phyloP scores from a whole-genome alignment of 352 stramenopile species.

The Phytophthora citrophthora region DNA sequence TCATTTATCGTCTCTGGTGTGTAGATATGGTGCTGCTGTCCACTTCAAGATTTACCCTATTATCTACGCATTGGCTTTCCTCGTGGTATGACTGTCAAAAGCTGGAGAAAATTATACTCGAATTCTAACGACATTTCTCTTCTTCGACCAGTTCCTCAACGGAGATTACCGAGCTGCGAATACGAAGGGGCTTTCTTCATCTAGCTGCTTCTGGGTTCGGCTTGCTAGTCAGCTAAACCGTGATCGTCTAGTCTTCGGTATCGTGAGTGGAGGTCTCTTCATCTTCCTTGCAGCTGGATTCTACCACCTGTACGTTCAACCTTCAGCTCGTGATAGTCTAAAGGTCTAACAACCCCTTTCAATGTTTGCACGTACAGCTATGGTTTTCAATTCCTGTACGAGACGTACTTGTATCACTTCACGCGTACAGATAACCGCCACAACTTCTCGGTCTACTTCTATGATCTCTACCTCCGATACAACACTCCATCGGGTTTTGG shows the following conservation, averaged over 20 bases:
- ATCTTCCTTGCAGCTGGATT: slow-evolving; percentile 81
- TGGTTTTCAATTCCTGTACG: slow-evolving; percentile 94
- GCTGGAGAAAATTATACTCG: not conserved
- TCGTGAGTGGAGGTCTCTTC: slow-evolving; percentile 90
- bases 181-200: slow-evolving; percentile 51
- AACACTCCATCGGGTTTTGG: slow-evolving; percentile 78
- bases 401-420: slow-evolving; percentile 99
- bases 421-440: slow-evolving; percentile 98
- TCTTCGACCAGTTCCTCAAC: slow-evolving; percentile 65
- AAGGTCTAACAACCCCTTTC: not conserved
- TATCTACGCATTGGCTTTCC: slow-evolving; percentile 93
- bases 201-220: slow-evolving; percentile 61
- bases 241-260: slow-evolving; percentile 89
- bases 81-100: slow-evolving; percentile 62
- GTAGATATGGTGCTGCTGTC: slow-evolving; percentile 94
- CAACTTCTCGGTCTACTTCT: slow-evolving; percentile 99
- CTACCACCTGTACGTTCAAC: slow-evolving; percentile 75
- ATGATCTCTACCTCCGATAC: slow-evolving; percentile 98
- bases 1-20: not conserved
- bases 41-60: slow-evolving; percentile 99
- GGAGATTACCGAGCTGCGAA: slow-evolving; percentile 61
- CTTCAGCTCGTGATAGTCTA: not conserved
- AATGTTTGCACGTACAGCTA: slow-evolving; percentile 48
- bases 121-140: not conserved
- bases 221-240: slow-evolving; percentile 62